Base-by-base conservation (phyloP, 352 stramenopile species). In the Phytopythium montanum region DNA sequence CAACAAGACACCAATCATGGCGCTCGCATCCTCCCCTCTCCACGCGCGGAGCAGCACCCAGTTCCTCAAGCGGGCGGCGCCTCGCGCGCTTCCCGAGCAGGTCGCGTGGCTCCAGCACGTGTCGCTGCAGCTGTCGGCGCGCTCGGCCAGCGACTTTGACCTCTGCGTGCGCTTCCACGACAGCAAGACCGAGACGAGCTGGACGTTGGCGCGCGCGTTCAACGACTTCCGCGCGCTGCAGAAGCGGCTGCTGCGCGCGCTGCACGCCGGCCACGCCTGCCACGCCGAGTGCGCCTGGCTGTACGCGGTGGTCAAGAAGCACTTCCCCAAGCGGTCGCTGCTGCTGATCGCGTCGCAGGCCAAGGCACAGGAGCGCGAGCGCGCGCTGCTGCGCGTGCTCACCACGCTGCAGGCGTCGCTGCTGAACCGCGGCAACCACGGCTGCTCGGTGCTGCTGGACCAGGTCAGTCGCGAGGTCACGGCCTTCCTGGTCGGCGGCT, bases 241-340 rank as follows among this genome's bases (percentile, higher is more conserved):
- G 57, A 66, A 79, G 53, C 65, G 69, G 10, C 34, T 84, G 44
- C 59, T 84, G 14, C 49, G 58, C 34, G 39, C 69, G 33, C 60
- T 84, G 36, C 53, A 68, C n/a, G 54, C 54, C 33, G 69, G 69
- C 53, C 72, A 84, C 52, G 64, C 54, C 6, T 84, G 74, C 56
- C 54, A 53, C 16, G 72, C 69, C 36, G 74, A 79, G 56, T 81
- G 74, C 41, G 72, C 69, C 54, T 80, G 71, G 71, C 44, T 81
- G 6, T 68, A 75, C 46, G 65, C 55, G 5, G 69, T 81, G 25
- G 56, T 83, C 18, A 76, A 72, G 54, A 68, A 68, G 38, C 71
- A 79, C 41, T 83, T 80, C 49, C 73, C 73, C n/a, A 79, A 70
- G 56, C 59, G 57, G 16, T 62, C 60, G 46, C 57, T 56, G 16